Evolutionary conservation across 2,329 filamentous ascomycete genomes (phyloP), one percentile per base, ranked within the genome.

Genomic region (Aspergillus sergii): DNA sequence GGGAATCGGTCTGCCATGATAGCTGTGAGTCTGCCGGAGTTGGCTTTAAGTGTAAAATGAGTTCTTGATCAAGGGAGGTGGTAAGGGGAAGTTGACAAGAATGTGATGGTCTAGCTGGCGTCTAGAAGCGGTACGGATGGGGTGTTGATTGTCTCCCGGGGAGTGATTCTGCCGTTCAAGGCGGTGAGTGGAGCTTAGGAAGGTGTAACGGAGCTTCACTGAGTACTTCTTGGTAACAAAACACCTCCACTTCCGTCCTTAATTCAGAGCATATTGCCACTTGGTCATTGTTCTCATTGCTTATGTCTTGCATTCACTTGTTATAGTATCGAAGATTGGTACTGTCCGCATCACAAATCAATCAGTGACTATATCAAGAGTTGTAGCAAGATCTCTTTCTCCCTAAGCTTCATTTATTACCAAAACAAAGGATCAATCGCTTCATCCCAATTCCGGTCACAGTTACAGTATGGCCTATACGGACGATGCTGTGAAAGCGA

Each of bases 401-500:
- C 32, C 19, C 51, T 16, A 39, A 30, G 14, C 51, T 19, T 55
- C 51, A 41, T 36, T 55, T 28, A 55, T 55, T 32, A 39, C 10
- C 11, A 10, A 36, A 39, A 39, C 21, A 41, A 19, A 55, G 32
- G 51, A 55, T 39, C 41, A 48, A 30, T 50, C 41, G 41, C 56
- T 30, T 26, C n/a, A 55, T 7, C 16, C 39, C 14, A 34, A 26
- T 43, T 45, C 26, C 14, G 14, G 51, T 39, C 8, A 16, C 34
- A 32, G 3, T 39, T 55, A 19, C 70, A 78, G 63, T 64, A 97
- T 99, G 94, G 90, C 95, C 53, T 98, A 97, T 81, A 95, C 91
- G 69, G 94, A 98, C 80, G 95, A 99, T 82, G 92, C 93, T 54
- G 93, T 99, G 61, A 88, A 94, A 77, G 93, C 94, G 59, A 97